Evolutionary conservation across 169 alveolate species (phyloP).

Genomic region (Plasmodium chabaudi): DNA sequence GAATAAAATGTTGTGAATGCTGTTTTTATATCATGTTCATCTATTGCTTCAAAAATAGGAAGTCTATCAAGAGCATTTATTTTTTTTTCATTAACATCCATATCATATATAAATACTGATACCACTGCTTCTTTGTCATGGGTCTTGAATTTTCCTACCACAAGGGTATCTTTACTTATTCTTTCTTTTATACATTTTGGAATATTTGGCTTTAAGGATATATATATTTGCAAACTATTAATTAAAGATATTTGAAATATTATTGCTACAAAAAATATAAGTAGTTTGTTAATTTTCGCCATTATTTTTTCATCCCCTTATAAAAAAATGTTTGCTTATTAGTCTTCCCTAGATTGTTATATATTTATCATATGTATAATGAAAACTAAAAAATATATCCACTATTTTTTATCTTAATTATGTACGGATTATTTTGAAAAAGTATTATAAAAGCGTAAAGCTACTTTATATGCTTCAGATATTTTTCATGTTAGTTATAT

Average conservation of each 20-base stretch:
- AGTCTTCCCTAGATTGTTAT: no score
- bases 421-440: no score
- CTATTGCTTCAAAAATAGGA: constrained; percentile 44
- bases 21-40: constrained; percentile 69
- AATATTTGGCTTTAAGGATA: constrained; percentile 27
- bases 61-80: background rate
- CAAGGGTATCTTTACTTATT: constrained; percentile 53
- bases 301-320: background rate
- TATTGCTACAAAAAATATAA: background rate
- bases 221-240: constrained; percentile 29
- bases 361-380: no score
- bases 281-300: background rate
- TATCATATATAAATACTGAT: constrained; percentile 43
- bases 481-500: no score
- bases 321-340: no score
- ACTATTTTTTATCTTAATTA: no score
- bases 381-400: no score
- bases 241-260: background rate
- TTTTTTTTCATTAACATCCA: constrained; percentile 33
- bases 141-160: constrained; percentile 44
- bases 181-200: constrained; percentile 57
- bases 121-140: constrained; percentile 4
- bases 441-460: no score
- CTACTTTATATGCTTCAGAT: no score
- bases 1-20: constrained; percentile 65